Percentiles rank a stretch among this genome's conserved stretches.
phyloP scores from a whole-genome alignment of 208 protist species.

The Jaenimonas drosophilae region DNA sequence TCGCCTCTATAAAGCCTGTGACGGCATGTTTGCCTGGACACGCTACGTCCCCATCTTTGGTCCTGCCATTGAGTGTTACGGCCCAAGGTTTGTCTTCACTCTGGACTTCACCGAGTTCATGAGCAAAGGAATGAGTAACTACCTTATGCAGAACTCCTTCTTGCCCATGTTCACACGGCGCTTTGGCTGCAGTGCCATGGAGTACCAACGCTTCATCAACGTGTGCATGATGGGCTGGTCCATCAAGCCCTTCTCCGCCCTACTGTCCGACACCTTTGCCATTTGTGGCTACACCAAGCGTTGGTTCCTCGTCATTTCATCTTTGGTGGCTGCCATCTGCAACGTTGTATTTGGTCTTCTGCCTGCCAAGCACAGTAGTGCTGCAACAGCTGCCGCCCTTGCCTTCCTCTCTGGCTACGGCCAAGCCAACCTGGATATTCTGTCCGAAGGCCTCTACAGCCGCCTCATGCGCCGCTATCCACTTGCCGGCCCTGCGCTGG shows the following conservation, averaged over 20 bases:
- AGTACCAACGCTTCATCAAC: slow-evolving; percentile 15
- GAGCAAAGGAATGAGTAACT: slow-evolving; percentile 17
- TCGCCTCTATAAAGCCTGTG: slow-evolving; percentile 2
- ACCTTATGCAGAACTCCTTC: slow-evolving; percentile 14
- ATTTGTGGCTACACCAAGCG: slow-evolving; percentile 25
- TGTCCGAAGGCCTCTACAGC: slow-evolving; percentile 44
- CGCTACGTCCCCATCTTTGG: slow-evolving; percentile 16
- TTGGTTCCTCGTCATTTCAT: slow-evolving; percentile 14
- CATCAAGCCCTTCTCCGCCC: slow-evolving; percentile 20
- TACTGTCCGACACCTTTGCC: slow-evolving; percentile 18
- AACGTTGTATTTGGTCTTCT: slow-evolving; percentile 19
- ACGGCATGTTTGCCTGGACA: slow-evolving; percentile 5
- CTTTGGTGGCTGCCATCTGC: slow-evolving; percentile 11
- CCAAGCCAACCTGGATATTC: slow-evolving; percentile 33
- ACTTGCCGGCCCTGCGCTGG: slow-evolving; percentile 16
- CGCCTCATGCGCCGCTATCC: slow-evolving; percentile 25
- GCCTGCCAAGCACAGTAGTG: slow-evolving; percentile 17
- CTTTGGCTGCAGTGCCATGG: slow-evolving; percentile 4
- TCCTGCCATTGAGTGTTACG: slow-evolving; percentile 15
- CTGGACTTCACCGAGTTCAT: slow-evolving; percentile 14
- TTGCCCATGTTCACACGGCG: slow-evolving; percentile 20
- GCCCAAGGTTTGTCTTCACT: slow-evolving; percentile 11
- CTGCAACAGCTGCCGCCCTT: slow-evolving; percentile 12
- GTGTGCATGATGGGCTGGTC: slow-evolving; percentile 16
- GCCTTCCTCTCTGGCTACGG: slow-evolving; percentile 26